These are phyloP conservation scores for Fusarium chaquense DNA, from an alignment of 2,329 filamentous ascomycete genomes.

Conservation along the genomic window DNA sequence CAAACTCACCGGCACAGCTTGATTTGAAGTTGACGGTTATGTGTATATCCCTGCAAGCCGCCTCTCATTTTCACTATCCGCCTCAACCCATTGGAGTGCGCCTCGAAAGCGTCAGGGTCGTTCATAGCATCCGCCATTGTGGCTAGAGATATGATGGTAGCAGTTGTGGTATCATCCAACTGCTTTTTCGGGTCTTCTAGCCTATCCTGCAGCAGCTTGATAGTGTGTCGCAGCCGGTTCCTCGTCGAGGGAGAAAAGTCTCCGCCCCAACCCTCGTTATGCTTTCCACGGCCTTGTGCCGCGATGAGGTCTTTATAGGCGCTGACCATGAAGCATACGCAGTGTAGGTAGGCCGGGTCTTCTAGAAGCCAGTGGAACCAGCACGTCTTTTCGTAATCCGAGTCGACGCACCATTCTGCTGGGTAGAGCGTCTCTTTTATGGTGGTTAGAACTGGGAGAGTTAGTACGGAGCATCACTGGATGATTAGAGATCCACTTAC, in stretches of 20 bases:
- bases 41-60: constrained; percentile 40
- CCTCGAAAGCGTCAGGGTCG: constrained; percentile 34
- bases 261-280: background rate
- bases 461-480: background rate
- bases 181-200: constrained; percentile 30
- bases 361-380: constrained; percentile 50
- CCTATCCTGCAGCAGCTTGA: constrained; percentile 34
- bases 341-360: constrained; percentile 46
- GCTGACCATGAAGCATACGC: constrained; percentile 44
- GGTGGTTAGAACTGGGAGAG: constrained; percentile 41
- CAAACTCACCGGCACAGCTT: constrained; percentile 48
- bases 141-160: constrained; percentile 40
- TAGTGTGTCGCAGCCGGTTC: constrained; percentile 31
- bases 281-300: background rate
- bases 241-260: constrained; percentile 31
- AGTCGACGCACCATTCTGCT: constrained; percentile 46
- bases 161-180: constrained; percentile 37
- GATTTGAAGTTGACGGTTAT: constrained; percentile 46
- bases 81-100: constrained; percentile 41
- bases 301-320: constrained; percentile 37
- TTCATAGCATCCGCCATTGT: constrained; percentile 42
- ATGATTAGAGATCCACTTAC: constrained; percentile 1
- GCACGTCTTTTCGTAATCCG: constrained; percentile 37
- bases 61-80: constrained; percentile 47
- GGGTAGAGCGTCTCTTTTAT: constrained; percentile 49